Percentiles rank a stretch among this genome's conserved stretches.
Evolutionary conservation across 352 stramenopile genomes (phyloP).

Genomic region (Pythium monospermum): DNA sequence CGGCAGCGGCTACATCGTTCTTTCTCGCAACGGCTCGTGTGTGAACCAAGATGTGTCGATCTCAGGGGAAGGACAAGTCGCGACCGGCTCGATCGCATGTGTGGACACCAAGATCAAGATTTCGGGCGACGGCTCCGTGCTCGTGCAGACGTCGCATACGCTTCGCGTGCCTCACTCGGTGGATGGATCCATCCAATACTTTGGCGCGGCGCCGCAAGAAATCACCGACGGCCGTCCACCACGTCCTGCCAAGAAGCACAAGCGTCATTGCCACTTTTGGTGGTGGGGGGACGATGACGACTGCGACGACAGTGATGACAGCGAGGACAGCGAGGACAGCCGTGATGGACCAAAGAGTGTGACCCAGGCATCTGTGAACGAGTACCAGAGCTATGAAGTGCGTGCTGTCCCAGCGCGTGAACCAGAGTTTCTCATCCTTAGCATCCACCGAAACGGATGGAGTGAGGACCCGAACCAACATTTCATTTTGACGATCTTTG

Average conservation of each 20-base stretch:
- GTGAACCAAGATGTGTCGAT: slow-evolving; percentile 44
- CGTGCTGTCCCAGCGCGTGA: not conserved
- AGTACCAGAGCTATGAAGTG: slow-evolving; percentile 10
- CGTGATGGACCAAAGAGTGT: slow-evolving; percentile 14
- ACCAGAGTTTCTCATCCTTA: slow-evolving; percentile 10
- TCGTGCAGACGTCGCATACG: slow-evolving; percentile 43
- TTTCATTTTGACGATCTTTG: slow-evolving; percentile 12
- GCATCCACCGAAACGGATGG: slow-evolving; percentile 9
- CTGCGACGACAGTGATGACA: slow-evolving; percentile 4
- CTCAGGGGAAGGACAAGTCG: slow-evolving; percentile 37
- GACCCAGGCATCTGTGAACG: slow-evolving; percentile 11
- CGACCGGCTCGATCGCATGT: slow-evolving; percentile 42
- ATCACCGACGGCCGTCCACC: slow-evolving; percentile 19
- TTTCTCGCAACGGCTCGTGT: slow-evolving; percentile 36
- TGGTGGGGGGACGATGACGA: slow-evolving; percentile 7
- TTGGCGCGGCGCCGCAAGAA: slow-evolving; percentile 1
- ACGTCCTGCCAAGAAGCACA: not conserved
- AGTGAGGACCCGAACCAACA: slow-evolving; percentile 5
- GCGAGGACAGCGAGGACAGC: slow-evolving; percentile 3
- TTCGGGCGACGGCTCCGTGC: slow-evolving; percentile 36
- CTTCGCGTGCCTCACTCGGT: slow-evolving; percentile 18
- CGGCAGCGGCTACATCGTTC: slow-evolving; percentile 37
- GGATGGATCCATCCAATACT: slow-evolving; percentile 17
- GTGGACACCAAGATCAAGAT: slow-evolving; percentile 32
- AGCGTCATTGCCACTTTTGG: slow-evolving; percentile 6